These are phyloP conservation scores for Pleurotus tuber-regium DNA, from an alignment of 768 basidiomycete species.

Conservation along the genomic window DNA sequence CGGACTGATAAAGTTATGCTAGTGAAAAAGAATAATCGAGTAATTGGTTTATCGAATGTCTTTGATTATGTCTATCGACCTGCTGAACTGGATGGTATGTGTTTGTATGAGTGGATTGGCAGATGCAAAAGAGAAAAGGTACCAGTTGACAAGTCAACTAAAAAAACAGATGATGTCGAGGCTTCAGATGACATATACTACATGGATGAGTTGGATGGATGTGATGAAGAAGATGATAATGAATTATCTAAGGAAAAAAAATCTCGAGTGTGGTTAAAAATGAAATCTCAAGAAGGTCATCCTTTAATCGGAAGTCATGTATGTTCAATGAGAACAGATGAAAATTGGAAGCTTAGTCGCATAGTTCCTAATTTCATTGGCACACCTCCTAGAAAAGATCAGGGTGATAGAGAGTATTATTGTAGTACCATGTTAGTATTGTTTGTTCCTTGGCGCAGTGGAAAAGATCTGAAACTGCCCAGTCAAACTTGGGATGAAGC, in stretches of 20 bases:
- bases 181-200: not conserved
- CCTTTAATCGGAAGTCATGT: conserved; percentile 11
- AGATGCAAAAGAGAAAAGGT: not conserved
- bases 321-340: not conserved
- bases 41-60: conserved; percentile 20
- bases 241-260: not conserved
- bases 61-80: conserved; percentile 16
- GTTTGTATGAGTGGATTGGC: conserved; percentile 18
- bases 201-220: not conserved
- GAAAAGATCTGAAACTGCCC: conserved; percentile 21
- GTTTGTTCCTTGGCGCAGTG: conserved; percentile 30
- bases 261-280: not conserved
- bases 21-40: conserved; percentile 13
- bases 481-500: conserved; percentile 21
- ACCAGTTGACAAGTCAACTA: not conserved
- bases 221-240: not conserved
- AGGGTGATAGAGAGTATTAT: conserved; percentile 30
- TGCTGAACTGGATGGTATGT: conserved; percentile 8
- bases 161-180: not conserved
- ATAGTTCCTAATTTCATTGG: conserved; percentile 29
- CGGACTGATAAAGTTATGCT: conserved; percentile 18
- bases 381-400: conserved; percentile 24
- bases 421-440: conserved; percentile 29
- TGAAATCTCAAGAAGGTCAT: conserved; percentile 11
- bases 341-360: not conserved